phyloP scores from a whole-genome alignment of 345 rosid genomes.

The Murraya koenigii region DNA sequence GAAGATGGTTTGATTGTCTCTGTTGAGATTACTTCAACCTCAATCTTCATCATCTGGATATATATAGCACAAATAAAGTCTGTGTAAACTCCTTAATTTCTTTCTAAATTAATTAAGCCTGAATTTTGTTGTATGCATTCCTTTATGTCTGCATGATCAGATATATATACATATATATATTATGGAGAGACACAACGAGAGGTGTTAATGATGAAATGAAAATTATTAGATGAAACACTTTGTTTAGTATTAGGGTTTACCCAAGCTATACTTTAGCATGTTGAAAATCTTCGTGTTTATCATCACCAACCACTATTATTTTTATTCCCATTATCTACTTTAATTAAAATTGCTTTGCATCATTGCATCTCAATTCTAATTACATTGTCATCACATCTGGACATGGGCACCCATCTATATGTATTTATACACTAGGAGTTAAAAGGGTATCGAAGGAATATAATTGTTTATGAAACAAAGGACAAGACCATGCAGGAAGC shows the following conservation, averaged over 20 bases:
- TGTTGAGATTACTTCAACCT: conserved; percentile 24
- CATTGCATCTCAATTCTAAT: not conserved
- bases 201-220: no score
- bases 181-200: no score
- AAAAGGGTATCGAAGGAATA: no score
- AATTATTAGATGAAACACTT: not conserved
- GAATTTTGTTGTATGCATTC: no score
- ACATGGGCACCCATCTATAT: not conserved
- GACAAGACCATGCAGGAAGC: not conserved
- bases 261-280: not conserved
- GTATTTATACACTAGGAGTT: no score
- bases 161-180: no score
- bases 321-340: not conserved
- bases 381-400: not conserved
- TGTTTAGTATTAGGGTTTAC: not conserved
- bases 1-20: conserved; percentile 36
- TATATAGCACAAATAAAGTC: no score
- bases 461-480: not conserved
- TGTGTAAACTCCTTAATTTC: no score
- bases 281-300: not conserved
- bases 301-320: not conserved
- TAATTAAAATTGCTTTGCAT: not conserved
- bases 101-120: no score
- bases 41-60: conserved; percentile 16
- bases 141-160: no score